Evolutionary conservation across 163 green algal genomes (phyloP), one percentile per base, ranked within the genome.

Genomic region (Chloromonas sp.): DNA sequence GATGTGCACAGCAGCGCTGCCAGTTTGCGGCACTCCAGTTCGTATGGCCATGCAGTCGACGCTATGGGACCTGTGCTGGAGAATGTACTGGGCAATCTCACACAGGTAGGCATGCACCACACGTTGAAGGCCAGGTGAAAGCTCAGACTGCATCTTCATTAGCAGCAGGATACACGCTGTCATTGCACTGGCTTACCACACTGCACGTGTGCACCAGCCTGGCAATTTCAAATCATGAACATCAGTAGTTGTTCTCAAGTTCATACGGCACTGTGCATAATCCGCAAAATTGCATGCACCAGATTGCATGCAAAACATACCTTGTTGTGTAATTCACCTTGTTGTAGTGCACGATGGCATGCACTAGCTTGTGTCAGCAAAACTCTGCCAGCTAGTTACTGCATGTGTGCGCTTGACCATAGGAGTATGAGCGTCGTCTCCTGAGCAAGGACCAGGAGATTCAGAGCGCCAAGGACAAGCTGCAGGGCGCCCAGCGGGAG

Each of bases 341-440:
- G 36, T 36, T 36, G 36, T 36, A 5, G 57, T 74, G 14, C 60
- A 58, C 15, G 58, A 2, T 61, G 1, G 14, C 77, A 3, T 81
- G 13, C 77, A 83, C 66, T 70, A 14, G 36, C 2, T 79, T 79
- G 71, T 58, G 11, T 79, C 36, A 36, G 36, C 36, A 36, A 36
- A 36, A 36, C 36, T 36, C 36, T 36, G 36, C 36, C 36, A 36
- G 36, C 36, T 36, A 36, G 36, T 36, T 36, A 36, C 36, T 36
- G 36, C 36, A 36, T 36, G 36, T 36, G 36, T 36, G 36, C 36
- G 36, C 36, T 36, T 36, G 36, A 36, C 36, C 36, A 1, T 90
- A 96, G 85, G 95, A 98, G 90, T 98, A 98, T 61, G 95, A 98
- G 88, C 94, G 95, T 84, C 89, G 93, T 14, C 90, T 98, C 83